Percentiles rank a stretch among this genome's conserved stretches.
Evolutionary conservation across 2,329 filamentous ascomycete genomes (phyloP).

Genomic region (Ramularia endophylla): DNA sequence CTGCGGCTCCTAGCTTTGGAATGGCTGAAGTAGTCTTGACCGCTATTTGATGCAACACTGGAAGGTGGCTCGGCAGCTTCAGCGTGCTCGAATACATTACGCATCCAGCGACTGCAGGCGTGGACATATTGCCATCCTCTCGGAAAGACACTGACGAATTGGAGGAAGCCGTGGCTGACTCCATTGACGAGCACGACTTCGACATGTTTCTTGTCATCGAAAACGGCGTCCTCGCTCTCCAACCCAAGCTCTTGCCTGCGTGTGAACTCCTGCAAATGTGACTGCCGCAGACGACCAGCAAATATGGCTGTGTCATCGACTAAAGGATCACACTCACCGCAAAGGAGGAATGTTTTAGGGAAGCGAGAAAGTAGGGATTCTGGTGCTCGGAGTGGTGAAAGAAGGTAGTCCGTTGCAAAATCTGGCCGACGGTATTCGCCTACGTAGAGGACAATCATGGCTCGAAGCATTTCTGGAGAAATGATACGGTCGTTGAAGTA

Average conservation of each 20-base stretch:
- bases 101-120: constrained; percentile 73
- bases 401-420: constrained; percentile 82
- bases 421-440: constrained; percentile 90
- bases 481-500: constrained; percentile 96
- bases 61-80: constrained; percentile 30
- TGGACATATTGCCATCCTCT: constrained; percentile 86
- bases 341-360: constrained; percentile 89
- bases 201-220: constrained; percentile 58
- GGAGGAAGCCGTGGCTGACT: constrained; percentile 87
- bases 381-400: constrained; percentile 85
- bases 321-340: constrained; percentile 88
- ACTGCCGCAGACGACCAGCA: constrained; percentile 77
- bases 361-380: constrained; percentile 79
- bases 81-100: constrained; percentile 60
- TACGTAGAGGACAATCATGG: constrained; percentile 98
- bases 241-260: constrained; percentile 53
- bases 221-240: constrained; percentile 43
- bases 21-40: constrained; percentile 22
- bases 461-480: constrained; percentile 96
- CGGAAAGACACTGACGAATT: constrained; percentile 82
- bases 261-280: constrained; percentile 56
- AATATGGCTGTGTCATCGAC: constrained; percentile 98
- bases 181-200: constrained; percentile 83
- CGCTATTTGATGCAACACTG: constrained; percentile 11
- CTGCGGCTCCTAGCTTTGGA: constrained; percentile 9